Conservation (phyloP, 805 yeast genomes). For the Yarrowia deformans region DNA sequence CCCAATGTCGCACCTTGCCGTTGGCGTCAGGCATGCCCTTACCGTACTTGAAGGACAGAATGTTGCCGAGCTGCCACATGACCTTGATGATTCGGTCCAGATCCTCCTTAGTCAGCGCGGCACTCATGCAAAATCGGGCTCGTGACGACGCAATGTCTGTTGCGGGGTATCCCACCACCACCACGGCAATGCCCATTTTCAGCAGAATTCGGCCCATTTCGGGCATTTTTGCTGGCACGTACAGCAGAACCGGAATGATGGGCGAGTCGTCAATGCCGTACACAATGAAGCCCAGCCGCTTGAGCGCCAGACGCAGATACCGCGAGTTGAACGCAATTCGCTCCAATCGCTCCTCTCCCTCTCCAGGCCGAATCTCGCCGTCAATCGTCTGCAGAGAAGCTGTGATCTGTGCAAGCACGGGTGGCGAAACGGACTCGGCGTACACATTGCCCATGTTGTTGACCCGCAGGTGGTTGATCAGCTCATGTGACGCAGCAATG, state of each 20-base stretch:
- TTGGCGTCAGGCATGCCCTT: slow-evolving; percentile 49
- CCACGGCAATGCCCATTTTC: slow-evolving; percentile 85
- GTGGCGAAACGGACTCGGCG: slow-evolving; percentile 89
- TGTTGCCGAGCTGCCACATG: slow-evolving; percentile 80
- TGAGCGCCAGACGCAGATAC: slow-evolving; percentile 87
- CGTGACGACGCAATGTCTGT: slow-evolving; percentile 90
- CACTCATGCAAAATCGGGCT: slow-evolving; percentile 89
- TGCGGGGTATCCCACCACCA: slow-evolving; percentile 97
- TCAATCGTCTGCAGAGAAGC: slow-evolving; percentile 78
- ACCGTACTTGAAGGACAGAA: slow-evolving; percentile 64
- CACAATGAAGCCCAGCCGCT: slow-evolving; percentile 90
- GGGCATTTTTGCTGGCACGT: slow-evolving; percentile 94
- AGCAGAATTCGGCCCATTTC: slow-evolving; percentile 84
- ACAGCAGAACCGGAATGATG: slow-evolving; percentile 85
- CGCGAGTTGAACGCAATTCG: slow-evolving; percentile 96
- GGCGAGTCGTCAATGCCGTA: slow-evolving; percentile 97
- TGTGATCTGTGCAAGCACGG: slow-evolving; percentile 86
- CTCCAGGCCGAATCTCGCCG: slow-evolving; percentile 88
- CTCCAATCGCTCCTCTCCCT: slow-evolving; percentile 88
- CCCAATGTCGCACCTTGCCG: slow-evolving; percentile 62
- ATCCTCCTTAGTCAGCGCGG: slow-evolving; percentile 93
- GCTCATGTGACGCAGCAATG: slow-evolving; percentile 73
- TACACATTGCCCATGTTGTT: slow-evolving; percentile 75
- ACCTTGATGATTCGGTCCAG: slow-evolving; percentile 78
- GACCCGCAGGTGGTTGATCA: slow-evolving; percentile 77